phyloP scores from a whole-genome alignment of 305 asterid species.

The Ilex paraguariensis region DNA sequence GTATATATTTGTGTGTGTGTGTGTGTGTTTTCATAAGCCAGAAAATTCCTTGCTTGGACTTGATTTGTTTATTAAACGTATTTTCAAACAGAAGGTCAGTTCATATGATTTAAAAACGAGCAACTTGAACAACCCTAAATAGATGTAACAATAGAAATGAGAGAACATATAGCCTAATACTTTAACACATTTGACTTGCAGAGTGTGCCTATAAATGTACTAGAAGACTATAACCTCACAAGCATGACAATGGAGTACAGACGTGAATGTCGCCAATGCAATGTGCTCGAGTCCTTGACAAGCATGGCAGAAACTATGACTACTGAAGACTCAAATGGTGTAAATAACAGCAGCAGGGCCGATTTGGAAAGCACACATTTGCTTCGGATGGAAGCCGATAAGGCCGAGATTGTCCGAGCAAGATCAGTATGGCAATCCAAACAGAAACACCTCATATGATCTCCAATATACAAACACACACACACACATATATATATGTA shows the following conservation, averaged over 20 bases:
- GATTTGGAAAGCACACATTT: constrained; percentile 54
- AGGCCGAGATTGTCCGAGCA: constrained; percentile 66
- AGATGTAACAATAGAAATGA: too few relatives aligned
- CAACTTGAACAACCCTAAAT: too few relatives aligned
- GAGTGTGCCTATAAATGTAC: constrained; percentile 64
- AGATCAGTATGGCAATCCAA: constrained; percentile 64
- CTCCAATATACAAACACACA: too few relatives aligned
- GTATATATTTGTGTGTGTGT: too few relatives aligned
- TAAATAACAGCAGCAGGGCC: constrained; percentile 9
- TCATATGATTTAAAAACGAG: too few relatives aligned
- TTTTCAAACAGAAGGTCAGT: too few relatives aligned
- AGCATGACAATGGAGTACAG: constrained; percentile 71
- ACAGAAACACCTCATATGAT: constrained; percentile 14
- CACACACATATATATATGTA: too few relatives aligned
- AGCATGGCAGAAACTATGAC: constrained; percentile 21
- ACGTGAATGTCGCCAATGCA: constrained; percentile 59
- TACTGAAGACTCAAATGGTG: constrained; percentile 1
- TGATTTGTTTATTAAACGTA: too few relatives aligned
- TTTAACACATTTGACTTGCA: constrained; percentile 17
- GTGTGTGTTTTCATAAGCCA: too few relatives aligned
- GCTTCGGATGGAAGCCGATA: constrained; percentile 69
- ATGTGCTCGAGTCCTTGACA: constrained; percentile 62
- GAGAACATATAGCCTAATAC: too few relatives aligned
- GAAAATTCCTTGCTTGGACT: too few relatives aligned
- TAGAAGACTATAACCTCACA: constrained; percentile 48